Percentiles rank a stretch among this genome's conserved stretches.
Evolutionary conservation across 2,329 filamentous ascomycete genomes (phyloP).

Genomic region (Onygenales sp.): DNA sequence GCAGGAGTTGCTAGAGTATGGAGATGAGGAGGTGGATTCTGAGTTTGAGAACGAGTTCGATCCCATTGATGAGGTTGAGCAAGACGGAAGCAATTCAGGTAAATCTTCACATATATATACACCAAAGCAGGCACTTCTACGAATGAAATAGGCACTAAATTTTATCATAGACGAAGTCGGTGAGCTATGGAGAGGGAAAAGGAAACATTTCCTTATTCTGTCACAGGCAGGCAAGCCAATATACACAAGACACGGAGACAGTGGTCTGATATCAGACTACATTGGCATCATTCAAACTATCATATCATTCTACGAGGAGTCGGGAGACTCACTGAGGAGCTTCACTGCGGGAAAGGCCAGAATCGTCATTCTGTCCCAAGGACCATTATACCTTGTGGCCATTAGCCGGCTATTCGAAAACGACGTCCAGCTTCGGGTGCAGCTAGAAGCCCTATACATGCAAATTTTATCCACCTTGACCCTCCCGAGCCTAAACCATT

Average conservation of each 20-base stretch:
- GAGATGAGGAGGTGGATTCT: constrained; percentile 45
- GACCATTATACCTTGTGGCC: constrained; percentile 83
- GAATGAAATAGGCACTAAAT: constrained; percentile 15
- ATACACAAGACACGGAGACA: constrained; percentile 88
- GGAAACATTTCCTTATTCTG: constrained; percentile 94
- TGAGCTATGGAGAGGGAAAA: constrained; percentile 74
- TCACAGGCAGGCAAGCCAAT: constrained; percentile 96
- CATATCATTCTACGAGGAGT: constrained; percentile 87
- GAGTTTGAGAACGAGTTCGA: constrained; percentile 74
- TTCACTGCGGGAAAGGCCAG: constrained; percentile 81
- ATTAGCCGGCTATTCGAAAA: constrained; percentile 90
- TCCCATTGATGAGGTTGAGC: constrained; percentile 49
- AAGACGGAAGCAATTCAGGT: constrained; percentile 50
- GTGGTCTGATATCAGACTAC: constrained; percentile 81
- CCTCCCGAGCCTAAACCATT: constrained; percentile 71
- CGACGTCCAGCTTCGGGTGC: constrained; percentile 73
- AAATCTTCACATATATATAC: constrained; percentile 1
- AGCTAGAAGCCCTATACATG: constrained; percentile 94
- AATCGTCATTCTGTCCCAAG: constrained; percentile 78
- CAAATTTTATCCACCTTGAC: constrained; percentile 95
- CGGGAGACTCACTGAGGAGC: constrained; percentile 64
- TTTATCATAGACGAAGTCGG: constrained; percentile 46
- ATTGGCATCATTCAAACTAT: constrained; percentile 95
- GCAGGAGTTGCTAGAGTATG: constrained; percentile 23
- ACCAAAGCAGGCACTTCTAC: not conserved